phyloP scores from a whole-genome alignment of 2,329 filamentous ascomycete genomes.

The Trichoderma asperellum region DNA sequence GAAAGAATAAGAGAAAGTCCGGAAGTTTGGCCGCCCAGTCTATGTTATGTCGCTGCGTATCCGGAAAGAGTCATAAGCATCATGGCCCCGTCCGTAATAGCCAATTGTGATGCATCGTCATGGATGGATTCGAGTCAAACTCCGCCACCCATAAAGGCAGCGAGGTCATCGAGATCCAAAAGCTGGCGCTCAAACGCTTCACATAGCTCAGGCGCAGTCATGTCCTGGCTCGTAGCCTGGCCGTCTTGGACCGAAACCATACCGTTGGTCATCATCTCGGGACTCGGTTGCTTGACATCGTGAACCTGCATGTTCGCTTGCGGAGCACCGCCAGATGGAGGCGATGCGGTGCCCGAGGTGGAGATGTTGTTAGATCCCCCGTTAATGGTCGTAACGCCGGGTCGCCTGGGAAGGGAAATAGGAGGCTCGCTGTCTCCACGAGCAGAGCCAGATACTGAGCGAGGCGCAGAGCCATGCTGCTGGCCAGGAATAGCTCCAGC shows the following conservation, averaged over 20 bases:
- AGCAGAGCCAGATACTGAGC: slow-evolving; percentile 46
- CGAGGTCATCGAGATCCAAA: slow-evolving; percentile 63
- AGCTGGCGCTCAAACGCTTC: slow-evolving; percentile 63
- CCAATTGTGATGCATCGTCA: slow-evolving; percentile 2
- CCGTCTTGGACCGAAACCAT: slow-evolving; percentile 40
- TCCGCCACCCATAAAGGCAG: slow-evolving; percentile 65
- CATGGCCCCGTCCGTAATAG: slow-evolving; percentile 4
- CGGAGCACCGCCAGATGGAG: slow-evolving; percentile 43
- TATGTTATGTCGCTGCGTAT: slow-evolving; percentile 1
- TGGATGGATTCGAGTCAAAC: slow-evolving; percentile 44
- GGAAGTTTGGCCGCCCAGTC: not conserved
- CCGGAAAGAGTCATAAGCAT: slow-evolving; percentile 15
- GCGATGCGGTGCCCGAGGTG: slow-evolving; percentile 53
- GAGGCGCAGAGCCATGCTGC: slow-evolving; percentile 41
- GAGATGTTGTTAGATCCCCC: slow-evolving; percentile 56
- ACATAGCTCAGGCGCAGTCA: slow-evolving; percentile 63
- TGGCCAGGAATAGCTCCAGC: slow-evolving; percentile 33
- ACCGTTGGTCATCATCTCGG: slow-evolving; percentile 41
- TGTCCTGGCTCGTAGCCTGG: slow-evolving; percentile 51
- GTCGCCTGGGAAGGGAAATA: slow-evolving; percentile 47
- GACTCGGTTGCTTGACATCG: slow-evolving; percentile 46
- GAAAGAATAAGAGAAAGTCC: not conserved
- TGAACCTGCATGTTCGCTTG: slow-evolving; percentile 35
- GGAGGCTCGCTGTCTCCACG: slow-evolving; percentile 58
- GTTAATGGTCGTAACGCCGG: slow-evolving; percentile 54